These are phyloP conservation scores for Corynespora cassiicola DNA, from an alignment of 2,329 filamentous ascomycete species.

Conservation along the genomic window DNA sequence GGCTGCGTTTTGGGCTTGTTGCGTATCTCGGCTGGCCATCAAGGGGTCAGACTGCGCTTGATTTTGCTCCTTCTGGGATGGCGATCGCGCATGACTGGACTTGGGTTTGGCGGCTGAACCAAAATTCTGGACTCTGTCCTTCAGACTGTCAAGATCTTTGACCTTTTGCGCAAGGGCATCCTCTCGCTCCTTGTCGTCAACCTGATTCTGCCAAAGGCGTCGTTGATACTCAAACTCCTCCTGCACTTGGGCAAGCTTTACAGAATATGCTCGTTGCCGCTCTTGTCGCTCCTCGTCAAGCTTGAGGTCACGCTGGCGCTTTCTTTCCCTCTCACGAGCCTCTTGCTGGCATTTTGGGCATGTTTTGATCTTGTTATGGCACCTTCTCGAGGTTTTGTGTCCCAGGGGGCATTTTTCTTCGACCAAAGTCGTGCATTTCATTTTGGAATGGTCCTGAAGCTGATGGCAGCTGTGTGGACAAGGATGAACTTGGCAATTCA, in stretches of 20 bases:
- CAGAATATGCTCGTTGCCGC: slow-evolving; percentile 54
- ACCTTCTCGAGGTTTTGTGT: slow-evolving; percentile 59
- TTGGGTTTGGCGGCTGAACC: slow-evolving; percentile 3
- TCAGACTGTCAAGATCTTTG: slow-evolving; percentile 54
- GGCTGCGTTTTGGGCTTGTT: neutral
- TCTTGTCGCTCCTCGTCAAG: slow-evolving; percentile 58
- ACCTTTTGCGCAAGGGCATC: slow-evolving; percentile 54
- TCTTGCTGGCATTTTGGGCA: slow-evolving; percentile 64
- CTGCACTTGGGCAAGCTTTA: slow-evolving; percentile 56
- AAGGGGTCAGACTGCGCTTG: too few species aligned
- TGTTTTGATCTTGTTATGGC: slow-evolving; percentile 46
- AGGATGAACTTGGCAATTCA: slow-evolving; percentile 65
- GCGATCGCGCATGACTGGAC: too few species aligned
- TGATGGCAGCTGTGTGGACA: slow-evolving; percentile 70
- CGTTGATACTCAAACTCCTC: slow-evolving; percentile 62
- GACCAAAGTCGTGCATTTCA: slow-evolving; percentile 54
- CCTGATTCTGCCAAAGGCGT: slow-evolving; percentile 50
- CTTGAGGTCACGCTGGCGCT: slow-evolving; percentile 54
- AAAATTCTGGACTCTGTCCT: slow-evolving; percentile 13
- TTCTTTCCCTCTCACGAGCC: slow-evolving; percentile 52
- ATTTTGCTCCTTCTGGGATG: neutral
- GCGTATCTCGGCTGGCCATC: too few species aligned
- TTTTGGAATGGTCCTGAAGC: slow-evolving; percentile 63
- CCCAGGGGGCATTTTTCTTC: slow-evolving; percentile 57
- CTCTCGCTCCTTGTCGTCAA: slow-evolving; percentile 54